These are phyloP conservation scores for Lentinula guzmanii DNA, from an alignment of 768 basidiomycete genomes.

Conservation along the genomic window DNA sequence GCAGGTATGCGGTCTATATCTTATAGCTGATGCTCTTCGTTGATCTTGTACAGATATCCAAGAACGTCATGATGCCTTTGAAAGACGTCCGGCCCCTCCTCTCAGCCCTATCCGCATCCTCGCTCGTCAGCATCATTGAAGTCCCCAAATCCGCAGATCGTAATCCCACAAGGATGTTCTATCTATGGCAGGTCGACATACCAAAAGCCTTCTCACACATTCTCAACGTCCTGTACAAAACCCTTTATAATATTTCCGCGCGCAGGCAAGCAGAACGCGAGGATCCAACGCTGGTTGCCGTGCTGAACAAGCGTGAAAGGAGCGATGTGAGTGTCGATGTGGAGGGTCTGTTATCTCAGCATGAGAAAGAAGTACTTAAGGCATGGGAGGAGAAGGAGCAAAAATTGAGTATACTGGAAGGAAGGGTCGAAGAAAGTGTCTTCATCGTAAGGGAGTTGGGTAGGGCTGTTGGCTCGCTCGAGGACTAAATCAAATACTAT, in stretches of 20 bases:
- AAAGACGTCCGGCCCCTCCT: conserved; percentile 83
- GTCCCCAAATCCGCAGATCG: conserved; percentile 88
- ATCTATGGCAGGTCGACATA: conserved; percentile 92
- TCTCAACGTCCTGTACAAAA: conserved; percentile 80
- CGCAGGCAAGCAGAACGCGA: conserved; percentile 64
- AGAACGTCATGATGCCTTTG: conserved; percentile 86
- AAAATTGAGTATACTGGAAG: conserved; percentile 74
- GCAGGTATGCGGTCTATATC: conserved; percentile 46
- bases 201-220: conserved; percentile 76
- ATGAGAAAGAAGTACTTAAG: conserved; percentile 70
- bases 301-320: conserved; percentile 77
- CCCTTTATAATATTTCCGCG: conserved; percentile 76
- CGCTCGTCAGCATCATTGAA: conserved; percentile 86
- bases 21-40: background rate
- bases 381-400: conserved; percentile 72
- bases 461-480: conserved; percentile 30
- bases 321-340: conserved; percentile 81
- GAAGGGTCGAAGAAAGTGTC: conserved; percentile 81
- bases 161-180: conserved; percentile 83
- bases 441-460: conserved; percentile 84
- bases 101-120: conserved; percentile 72
- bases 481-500: conserved; percentile 28
- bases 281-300: conserved; percentile 54
- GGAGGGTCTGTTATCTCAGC: conserved; percentile 50
- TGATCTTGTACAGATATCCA: conserved; percentile 29